phyloP scores from a whole-genome alignment of 2,329 filamentous ascomycete genomes.

The Simplicillium aogashimaense region DNA sequence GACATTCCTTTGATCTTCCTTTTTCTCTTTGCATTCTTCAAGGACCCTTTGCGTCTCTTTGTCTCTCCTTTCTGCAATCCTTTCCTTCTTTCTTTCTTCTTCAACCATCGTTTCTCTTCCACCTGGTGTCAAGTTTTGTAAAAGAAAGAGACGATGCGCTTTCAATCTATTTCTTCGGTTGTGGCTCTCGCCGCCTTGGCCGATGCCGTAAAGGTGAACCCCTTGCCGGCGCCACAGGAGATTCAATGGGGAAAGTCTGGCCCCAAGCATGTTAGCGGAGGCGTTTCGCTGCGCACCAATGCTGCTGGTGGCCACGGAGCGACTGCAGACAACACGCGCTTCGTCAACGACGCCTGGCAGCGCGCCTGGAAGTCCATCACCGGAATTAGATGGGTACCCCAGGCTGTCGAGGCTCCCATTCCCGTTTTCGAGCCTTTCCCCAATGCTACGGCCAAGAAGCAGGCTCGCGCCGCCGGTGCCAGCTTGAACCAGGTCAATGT shows the following conservation, averaged over 20 bases:
- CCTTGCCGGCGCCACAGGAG: constrained; percentile 15
- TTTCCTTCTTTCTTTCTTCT: constrained; percentile 2
- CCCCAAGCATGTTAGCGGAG: constrained; percentile 8
- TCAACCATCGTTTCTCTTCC: background rate
- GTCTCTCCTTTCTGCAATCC: background rate
- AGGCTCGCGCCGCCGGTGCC: constrained; percentile 16
- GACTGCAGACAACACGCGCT: constrained; percentile 5
- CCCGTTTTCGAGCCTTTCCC: constrained; percentile 40
- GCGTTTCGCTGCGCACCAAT: constrained; percentile 10
- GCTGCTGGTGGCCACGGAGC: constrained; percentile 5
- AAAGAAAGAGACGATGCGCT: constrained; percentile 2
- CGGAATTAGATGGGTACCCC: constrained; percentile 42
- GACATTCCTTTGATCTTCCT: background rate
- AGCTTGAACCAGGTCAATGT: constrained; percentile 33
- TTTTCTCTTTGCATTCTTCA: constrained; percentile 5
- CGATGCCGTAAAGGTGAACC: constrained; percentile 15
- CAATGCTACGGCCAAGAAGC: constrained; percentile 18
- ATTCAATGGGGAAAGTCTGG: constrained; percentile 15
- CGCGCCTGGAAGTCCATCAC: constrained; percentile 36
- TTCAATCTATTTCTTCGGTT: constrained; percentile 4
- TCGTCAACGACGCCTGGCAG: constrained; percentile 36
- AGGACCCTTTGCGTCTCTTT: constrained; percentile 6
- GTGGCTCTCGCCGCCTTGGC: constrained; percentile 4
- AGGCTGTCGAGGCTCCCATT: constrained; percentile 40
- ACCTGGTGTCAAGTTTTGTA: too few species aligned